Conservation (phyloP, 345 rosid species). For the Hirschfeldia incana region DNA sequence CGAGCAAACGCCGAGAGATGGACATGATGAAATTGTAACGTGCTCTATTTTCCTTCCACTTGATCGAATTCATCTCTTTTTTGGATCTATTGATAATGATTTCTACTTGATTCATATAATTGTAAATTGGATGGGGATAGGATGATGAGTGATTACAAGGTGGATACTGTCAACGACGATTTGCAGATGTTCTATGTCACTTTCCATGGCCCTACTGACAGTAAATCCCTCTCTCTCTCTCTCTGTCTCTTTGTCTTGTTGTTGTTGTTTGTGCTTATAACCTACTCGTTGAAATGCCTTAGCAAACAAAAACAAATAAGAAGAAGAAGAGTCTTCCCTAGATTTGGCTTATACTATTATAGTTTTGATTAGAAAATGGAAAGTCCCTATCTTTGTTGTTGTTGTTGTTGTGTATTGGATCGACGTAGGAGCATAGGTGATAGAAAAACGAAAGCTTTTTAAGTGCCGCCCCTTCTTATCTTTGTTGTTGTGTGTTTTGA, state of each 20-base stretch:
- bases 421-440: background rate
- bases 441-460: background rate
- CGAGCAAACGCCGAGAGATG: constrained; percentile 79
- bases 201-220: constrained; percentile 70
- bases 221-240: constrained; percentile 39
- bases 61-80: background rate
- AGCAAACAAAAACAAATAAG: background rate
- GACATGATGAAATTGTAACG: constrained; percentile 72
- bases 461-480: background rate
- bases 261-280: constrained; percentile 1
- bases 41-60: background rate
- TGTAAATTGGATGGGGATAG: constrained; percentile 40
- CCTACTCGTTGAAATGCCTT: constrained; percentile 29
- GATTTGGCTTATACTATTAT: too few relatives aligned
- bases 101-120: background rate
- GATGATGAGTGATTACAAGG: constrained; percentile 81
- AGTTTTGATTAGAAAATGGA: too few relatives aligned
- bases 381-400: too few relatives aligned
- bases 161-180: constrained; percentile 67
- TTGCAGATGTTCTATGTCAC: constrained; percentile 61
- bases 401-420: background rate
- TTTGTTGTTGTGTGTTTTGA: background rate
- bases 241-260: background rate
- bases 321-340: background rate
- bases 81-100: background rate